phyloP scores from a whole-genome alignment of 805 yeast species.

The Hanseniaspora occidentalis region DNA sequence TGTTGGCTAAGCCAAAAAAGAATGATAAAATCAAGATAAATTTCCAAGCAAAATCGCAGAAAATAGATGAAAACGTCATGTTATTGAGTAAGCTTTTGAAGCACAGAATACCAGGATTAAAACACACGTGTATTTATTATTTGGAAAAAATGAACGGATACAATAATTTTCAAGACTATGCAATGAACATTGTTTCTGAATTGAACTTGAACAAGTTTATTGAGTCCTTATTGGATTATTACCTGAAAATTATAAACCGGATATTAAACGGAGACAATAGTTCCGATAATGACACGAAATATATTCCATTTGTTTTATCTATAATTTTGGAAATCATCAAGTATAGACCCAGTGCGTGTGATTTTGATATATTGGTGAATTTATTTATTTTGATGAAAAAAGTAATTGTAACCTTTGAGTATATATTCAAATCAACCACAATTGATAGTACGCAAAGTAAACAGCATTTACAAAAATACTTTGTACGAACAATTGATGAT shows the following conservation, averaged over 20 bases:
- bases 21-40: conserved; percentile 1
- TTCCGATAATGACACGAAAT: conserved; percentile 17
- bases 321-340: conserved; percentile 41
- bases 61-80: conserved; percentile 5
- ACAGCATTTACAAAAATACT: conserved; percentile 2
- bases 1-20: not conserved
- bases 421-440: conserved; percentile 3
- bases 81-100: conserved; percentile 1
- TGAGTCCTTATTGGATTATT: conserved; percentile 1
- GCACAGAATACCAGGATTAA: conserved; percentile 3
- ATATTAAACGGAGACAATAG: conserved; percentile 6
- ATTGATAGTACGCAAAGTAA: conserved; percentile 1
- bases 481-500: not conserved
- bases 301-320: conserved; percentile 47
- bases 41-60: conserved; percentile 3
- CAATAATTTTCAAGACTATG: not conserved
- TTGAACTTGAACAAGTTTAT: conserved; percentile 2
- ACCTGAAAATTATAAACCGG: not conserved
- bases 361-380: conserved; percentile 24
- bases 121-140: conserved; percentile 1
- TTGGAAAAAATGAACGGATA: not conserved
- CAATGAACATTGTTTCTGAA: conserved; percentile 1
- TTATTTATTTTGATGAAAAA: conserved; percentile 10
- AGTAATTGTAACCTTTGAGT: conserved; percentile 3
- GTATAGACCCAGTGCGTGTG: conserved; percentile 54